Base-by-base conservation (phyloP, 2,329 filamentous ascomycete genomes). In the Penicillium polonicum region DNA sequence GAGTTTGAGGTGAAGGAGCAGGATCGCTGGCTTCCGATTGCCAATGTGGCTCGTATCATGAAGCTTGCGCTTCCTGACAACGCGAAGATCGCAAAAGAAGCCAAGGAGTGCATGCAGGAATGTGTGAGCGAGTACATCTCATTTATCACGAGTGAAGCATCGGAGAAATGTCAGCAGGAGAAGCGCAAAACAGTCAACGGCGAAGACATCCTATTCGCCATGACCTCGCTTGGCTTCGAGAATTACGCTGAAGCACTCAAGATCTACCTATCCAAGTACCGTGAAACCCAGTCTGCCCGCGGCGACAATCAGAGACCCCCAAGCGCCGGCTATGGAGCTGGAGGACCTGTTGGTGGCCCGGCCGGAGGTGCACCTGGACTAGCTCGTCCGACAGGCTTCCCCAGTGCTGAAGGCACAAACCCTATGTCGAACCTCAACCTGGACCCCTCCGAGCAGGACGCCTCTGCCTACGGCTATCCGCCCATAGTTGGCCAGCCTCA, bases 1-100 rank as follows among this genome's bases (percentile, higher is more conserved):
- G 93, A 97, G 82, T 96, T 97, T 78, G 93, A 97, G 81, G 93
- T 97, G 79, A 97, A 97, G 84, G 94, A 99, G 80, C 94, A 99
- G 80, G 94, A 99, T 80, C 85, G 94, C 83, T 99, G 94, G 94
- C 86, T 99, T 77, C 94, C 94, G 76, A 99, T 99, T 85, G 94
- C 94, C 81, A 99, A 99, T 91, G 94, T 99, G 71, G 94, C 94
- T 65, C 89, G 94, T 56, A 97, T 99, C 76, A 99, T 99, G 94
- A 99, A 99, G 79, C 89, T 92, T 69, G 94, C 94, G 5, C 83
- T 99, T 50, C 94, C 94, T 48, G 94, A 99, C 65, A 99, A 99
- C 72, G 94, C 94, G 67, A 99, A 99, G 79, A 99, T 99, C 61
- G 92, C 92, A 60, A 99, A 99, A 75, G 94, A 99, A 75, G 94